phyloP scores from a whole-genome alignment of 345 rosid species.

The Lagerstroemia speciosa region DNA sequence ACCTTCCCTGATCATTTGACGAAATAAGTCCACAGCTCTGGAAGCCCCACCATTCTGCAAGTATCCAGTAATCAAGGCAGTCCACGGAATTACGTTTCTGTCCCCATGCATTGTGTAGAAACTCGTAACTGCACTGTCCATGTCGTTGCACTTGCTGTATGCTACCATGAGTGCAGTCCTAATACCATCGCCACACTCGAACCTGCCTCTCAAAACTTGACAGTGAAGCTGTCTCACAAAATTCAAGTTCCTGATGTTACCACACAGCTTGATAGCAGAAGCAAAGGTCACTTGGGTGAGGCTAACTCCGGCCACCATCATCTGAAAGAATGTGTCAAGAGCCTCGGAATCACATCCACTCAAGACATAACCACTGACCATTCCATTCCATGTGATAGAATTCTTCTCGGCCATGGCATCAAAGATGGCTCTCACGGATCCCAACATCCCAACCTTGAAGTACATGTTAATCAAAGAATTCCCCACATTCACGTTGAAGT shows the following conservation, averaged over 20 bases:
- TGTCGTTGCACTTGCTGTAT: slow-evolving; percentile 49
- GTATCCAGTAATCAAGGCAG: slow-evolving; percentile 70
- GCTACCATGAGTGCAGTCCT: slow-evolving; percentile 55
- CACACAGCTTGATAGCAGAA: slow-evolving; percentile 56
- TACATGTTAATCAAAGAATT: slow-evolving; percentile 72
- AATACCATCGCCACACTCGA: slow-evolving; percentile 41
- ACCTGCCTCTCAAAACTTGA: slow-evolving; percentile 46
- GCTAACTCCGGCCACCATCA: slow-evolving; percentile 42
- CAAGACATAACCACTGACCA: slow-evolving; percentile 51
- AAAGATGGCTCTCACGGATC: slow-evolving; percentile 52
- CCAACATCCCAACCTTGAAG: slow-evolving; percentile 44
- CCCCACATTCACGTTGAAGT: slow-evolving; percentile 30
- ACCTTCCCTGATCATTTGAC: slow-evolving; percentile 51
- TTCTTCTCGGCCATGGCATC: slow-evolving; percentile 40
- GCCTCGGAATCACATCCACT: slow-evolving; percentile 61
- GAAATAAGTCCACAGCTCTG: slow-evolving; percentile 44
- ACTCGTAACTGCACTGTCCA: slow-evolving; percentile 45
- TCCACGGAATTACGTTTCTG: slow-evolving; percentile 63
- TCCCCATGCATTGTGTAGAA: slow-evolving; percentile 31
- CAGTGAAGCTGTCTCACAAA: slow-evolving; percentile 67
- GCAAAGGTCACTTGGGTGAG: slow-evolving; percentile 46
- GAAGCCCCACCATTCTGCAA: slow-evolving; percentile 50
- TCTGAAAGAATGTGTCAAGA: slow-evolving; percentile 39
- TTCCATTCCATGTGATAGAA: slow-evolving; percentile 68
- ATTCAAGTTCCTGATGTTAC: slow-evolving; percentile 37